Conservation (phyloP, 2,329 filamentous ascomycete genomes). For the Teratosphaeria zuluensis region DNA sequence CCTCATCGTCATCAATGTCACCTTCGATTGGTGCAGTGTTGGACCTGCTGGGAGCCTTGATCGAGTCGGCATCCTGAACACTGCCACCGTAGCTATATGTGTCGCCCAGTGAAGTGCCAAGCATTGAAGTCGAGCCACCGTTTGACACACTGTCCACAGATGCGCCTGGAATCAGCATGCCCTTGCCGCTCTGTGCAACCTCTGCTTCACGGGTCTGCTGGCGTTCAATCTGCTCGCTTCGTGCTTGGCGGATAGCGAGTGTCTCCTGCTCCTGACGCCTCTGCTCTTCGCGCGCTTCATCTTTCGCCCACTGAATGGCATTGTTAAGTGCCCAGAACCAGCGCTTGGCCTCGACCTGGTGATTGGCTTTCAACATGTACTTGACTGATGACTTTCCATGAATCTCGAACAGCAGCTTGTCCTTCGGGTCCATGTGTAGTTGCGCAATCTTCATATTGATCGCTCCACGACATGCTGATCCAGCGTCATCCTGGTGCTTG, state of each 20-base stretch:
- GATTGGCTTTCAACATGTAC: slow-evolving; percentile 94
- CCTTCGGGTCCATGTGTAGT: slow-evolving; percentile 90
- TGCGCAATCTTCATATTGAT: slow-evolving; percentile 98
- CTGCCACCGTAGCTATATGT: slow-evolving; percentile 53
- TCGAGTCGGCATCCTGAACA: slow-evolving; percentile 43
- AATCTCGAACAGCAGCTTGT: slow-evolving; percentile 97
- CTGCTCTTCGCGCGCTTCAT: slow-evolving; percentile 87
- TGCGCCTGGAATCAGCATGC: slow-evolving; percentile 29
- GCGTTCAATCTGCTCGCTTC: slow-evolving; percentile 58
- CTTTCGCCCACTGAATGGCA: slow-evolving; percentile 96
- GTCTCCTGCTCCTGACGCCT: slow-evolving; percentile 63
- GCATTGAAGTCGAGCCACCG: slow-evolving; percentile 27
- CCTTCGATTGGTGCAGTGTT: slow-evolving; percentile 44
- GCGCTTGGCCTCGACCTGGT: slow-evolving; percentile 93
- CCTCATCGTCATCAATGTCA: slow-evolving; percentile 57
- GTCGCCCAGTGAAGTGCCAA: slow-evolving; percentile 41
- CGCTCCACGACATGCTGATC: slow-evolving; percentile 88
- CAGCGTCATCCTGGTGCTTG: slow-evolving; percentile 96
- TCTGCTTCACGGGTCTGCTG: slow-evolving; percentile 28
- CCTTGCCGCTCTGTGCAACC: slow-evolving; percentile 8
- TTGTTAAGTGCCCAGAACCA: slow-evolving; percentile 99
- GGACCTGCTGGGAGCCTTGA: slow-evolving; percentile 35
- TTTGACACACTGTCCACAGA: slow-evolving; percentile 40
- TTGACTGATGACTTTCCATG: slow-evolving; percentile 97
- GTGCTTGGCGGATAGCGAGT: slow-evolving; percentile 67